Conservation (phyloP, 345 rosid genomes). For the Conringia planisiliqua region DNA sequence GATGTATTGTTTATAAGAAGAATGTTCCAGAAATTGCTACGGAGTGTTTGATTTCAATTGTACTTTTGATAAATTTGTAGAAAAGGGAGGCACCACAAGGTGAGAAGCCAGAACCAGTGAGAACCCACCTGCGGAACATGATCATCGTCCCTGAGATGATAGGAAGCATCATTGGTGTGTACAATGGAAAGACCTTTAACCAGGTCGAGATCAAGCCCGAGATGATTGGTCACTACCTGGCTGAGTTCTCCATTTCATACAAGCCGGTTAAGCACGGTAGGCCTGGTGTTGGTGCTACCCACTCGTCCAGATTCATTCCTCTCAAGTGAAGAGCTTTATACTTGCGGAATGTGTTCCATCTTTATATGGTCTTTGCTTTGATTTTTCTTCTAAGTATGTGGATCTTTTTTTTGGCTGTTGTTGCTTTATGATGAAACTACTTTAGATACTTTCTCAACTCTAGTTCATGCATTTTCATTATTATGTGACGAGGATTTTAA, state of each 20-base stretch:
- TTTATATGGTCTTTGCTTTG: not conserved
- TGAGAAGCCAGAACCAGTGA: constrained; percentile 92
- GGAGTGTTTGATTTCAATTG: not conserved
- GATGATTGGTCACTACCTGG: constrained; percentile 85
- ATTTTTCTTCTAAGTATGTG: not conserved
- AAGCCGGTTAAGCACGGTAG: constrained; percentile 98
- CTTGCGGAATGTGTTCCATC: not conserved
- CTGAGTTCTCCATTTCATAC: constrained; percentile 82
- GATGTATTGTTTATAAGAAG: too few relatives aligned
- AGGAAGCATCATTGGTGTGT: constrained; percentile 87
- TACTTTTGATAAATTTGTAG: constrained; percentile 31
- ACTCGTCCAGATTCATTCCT: constrained; percentile 95
- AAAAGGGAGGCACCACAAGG: constrained; percentile 95
- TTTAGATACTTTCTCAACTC: constrained; percentile 3
- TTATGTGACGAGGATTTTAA: not conserved
- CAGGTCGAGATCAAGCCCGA: constrained; percentile 97
- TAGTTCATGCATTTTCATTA: not conserved
- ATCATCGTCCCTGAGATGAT: constrained; percentile 97
- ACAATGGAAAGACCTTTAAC: constrained; percentile 94
- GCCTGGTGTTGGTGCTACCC: constrained; percentile 98
- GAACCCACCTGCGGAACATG: constrained; percentile 91
- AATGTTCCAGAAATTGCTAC: not conserved
- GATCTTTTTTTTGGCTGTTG: constrained; percentile 12
- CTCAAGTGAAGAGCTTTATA: constrained; percentile 52
- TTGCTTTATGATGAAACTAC: not conserved